Conservation (phyloP, 1,284 basidiomycete species). For the Coniophora puteana region DNA sequence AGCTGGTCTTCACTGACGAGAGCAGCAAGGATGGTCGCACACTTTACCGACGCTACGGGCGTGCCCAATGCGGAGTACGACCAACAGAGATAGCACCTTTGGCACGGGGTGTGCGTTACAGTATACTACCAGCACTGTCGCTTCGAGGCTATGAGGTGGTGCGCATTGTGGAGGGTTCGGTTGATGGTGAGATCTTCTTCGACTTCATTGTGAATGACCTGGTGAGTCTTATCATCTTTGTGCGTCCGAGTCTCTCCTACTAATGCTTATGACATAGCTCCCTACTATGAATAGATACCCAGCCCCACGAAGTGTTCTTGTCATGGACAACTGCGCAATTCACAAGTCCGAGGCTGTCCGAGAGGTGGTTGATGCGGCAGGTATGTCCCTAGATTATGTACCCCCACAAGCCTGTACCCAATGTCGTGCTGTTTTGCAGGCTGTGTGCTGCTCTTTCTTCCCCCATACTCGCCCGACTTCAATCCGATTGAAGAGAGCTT, state of each 20-base stretch:
- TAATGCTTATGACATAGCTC: background rate
- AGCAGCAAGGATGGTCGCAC: conserved; percentile 22
- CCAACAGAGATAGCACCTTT: conserved; percentile 19
- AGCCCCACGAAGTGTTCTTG: background rate
- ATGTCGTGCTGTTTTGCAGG: background rate
- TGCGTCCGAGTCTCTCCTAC: too few species aligned
- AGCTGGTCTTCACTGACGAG: conserved; percentile 21
- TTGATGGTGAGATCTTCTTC: conserved; percentile 19
- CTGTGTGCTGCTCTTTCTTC: conserved; percentile 11
- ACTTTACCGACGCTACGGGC: conserved; percentile 12
- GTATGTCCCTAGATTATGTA: conserved; percentile 2
- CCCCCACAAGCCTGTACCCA: too few species aligned
- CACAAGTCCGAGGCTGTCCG: conserved; percentile 2
- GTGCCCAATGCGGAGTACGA: conserved; percentile 11
- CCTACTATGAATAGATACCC: conserved; percentile 4
- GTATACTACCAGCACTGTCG: conserved; percentile 20
- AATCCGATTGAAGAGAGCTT: conserved; percentile 15
- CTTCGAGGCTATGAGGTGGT: conserved; percentile 20
- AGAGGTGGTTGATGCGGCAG: conserved; percentile 6
- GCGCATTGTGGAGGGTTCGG: conserved; percentile 22
- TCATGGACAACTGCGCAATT: conserved; percentile 5
- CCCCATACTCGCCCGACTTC: conserved; percentile 12
- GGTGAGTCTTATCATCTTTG: conserved; percentile 13
- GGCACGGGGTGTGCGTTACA: conserved; percentile 17
- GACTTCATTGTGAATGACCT: conserved; percentile 23